Evolutionary conservation across 352 stramenopile species (phyloP), one percentile per base, ranked within the genome.

Genomic region (Globisporangium paddicum): DNA sequence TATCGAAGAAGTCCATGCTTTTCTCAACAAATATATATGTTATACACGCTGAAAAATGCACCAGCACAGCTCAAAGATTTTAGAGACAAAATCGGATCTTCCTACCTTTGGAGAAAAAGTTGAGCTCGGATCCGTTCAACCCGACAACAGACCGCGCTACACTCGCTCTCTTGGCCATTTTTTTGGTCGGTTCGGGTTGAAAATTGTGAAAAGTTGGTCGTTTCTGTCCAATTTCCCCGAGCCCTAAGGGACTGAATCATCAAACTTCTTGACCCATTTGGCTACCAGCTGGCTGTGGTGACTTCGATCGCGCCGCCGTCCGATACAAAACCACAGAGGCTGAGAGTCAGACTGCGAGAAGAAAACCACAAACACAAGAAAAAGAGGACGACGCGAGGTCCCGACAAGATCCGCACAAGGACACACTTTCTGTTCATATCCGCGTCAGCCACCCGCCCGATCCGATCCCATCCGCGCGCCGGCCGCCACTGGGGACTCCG

Each of bases 401-500:
- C 56, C 10, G 58, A 64, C 58, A 64, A 64, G 58, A 64, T 64
- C 58, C 49, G 54, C 54, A 60, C 54, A 53, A 41, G n/a, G 5
- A 21, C 37, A 63, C 49, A 64, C 49, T 56, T 62, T 62, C 56
- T 54, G 46, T 62, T 62, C 56, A 46, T 62, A 62, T 62, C 46
- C 56, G 37, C 47, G 47, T 26, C 47, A 53, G 10, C 25, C 34
- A 58, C 16, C 37, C 25, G 34, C 26, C 46, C 23, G 25, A 52
- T 38, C 25, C 45, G 46, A 53, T 53, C 47, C 47, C 3, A 53
- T 40, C 26, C 28, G 32, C 32, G 34, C 49, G 23, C n/a, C 40
- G 3, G 28, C 40, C 41, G 38, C 21, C 23, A 32, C 25, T n/a
- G 38, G 23, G 10, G 19, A 46, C 19, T 25, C 37, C 19, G 5